Conservation (phyloP, 805 yeast genomes). For the Danielia oregonensis region DNA sequence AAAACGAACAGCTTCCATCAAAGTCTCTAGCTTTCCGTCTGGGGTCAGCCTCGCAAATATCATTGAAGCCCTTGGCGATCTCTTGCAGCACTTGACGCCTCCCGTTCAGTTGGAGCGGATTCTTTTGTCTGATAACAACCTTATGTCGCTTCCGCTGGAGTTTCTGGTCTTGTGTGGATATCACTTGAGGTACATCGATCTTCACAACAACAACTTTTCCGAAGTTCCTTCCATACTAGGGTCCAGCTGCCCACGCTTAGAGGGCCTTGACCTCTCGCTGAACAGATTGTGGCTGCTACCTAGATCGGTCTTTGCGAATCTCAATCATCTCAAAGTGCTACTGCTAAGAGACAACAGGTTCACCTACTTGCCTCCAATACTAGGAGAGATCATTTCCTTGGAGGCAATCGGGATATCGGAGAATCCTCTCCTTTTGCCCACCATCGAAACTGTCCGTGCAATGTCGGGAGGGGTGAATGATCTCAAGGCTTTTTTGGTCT, state of each 20-base stretch:
- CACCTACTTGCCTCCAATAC: slow-evolving; percentile 48
- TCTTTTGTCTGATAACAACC: slow-evolving; percentile 6
- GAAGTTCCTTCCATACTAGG: slow-evolving; percentile 48
- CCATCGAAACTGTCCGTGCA: slow-evolving; percentile 29
- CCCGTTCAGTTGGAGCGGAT: slow-evolving; percentile 10
- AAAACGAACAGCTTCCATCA: slow-evolving; percentile 12
- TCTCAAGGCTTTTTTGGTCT: slow-evolving; percentile 35
- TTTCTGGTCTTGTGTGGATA: slow-evolving; percentile 9
- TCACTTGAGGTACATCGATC: slow-evolving; percentile 49
- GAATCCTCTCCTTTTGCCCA: slow-evolving; percentile 57
- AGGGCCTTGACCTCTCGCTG: slow-evolving; percentile 61
- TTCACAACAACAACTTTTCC: slow-evolving; percentile 56
- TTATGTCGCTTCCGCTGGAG: slow-evolving; percentile 10
- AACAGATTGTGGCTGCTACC: slow-evolving; percentile 54
- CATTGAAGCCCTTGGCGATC: slow-evolving; percentile 8
- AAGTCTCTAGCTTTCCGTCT: slow-evolving; percentile 10
- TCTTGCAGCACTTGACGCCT: slow-evolving; percentile 7
- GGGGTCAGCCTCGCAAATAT: slow-evolving; percentile 7
- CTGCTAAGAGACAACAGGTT: slow-evolving; percentile 59
- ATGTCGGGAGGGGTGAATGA: slow-evolving; percentile 44
- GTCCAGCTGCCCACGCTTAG: slow-evolving; percentile 40
- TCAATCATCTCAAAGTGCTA: slow-evolving; percentile 52
- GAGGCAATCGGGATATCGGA: slow-evolving; percentile 57
- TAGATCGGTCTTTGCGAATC: slow-evolving; percentile 28
- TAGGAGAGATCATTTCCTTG: slow-evolving; percentile 50